Percentiles rank a stretch among this genome's conserved stretches.
Evolutionary conservation across 805 yeast genomes (phyloP).

Genomic region (Monosporozyma yasuniensis): DNA sequence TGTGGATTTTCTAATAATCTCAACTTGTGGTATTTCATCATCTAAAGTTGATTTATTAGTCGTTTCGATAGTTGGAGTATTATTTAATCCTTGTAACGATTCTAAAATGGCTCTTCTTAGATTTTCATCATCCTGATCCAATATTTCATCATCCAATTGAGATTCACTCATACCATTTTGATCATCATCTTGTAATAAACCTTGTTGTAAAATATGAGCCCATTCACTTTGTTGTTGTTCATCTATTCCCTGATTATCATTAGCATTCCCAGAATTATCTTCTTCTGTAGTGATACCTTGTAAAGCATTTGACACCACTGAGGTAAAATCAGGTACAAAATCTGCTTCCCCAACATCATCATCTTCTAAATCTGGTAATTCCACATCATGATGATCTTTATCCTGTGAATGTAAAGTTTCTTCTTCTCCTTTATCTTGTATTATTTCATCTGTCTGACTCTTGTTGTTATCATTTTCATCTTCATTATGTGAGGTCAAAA

Average conservation of each 20-base stretch:
- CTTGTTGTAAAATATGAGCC: slow-evolving; percentile 27
- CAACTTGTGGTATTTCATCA: slow-evolving; percentile 1
- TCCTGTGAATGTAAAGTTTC: too few relatives aligned
- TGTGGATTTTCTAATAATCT: background rate
- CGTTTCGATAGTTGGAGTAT: slow-evolving; percentile 10
- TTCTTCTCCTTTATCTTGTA: slow-evolving; percentile 2
- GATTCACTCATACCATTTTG: background rate
- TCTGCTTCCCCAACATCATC: slow-evolving; percentile 23
- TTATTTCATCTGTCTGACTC: background rate
- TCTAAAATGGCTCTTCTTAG: slow-evolving; percentile 27
- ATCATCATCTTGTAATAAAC: slow-evolving; percentile 15
- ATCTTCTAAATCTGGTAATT: slow-evolving; percentile 20
- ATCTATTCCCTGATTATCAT: slow-evolving; percentile 1
- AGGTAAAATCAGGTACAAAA: slow-evolving; percentile 33
- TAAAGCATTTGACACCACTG: slow-evolving; percentile 35
- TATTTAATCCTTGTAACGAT: slow-evolving; percentile 20
- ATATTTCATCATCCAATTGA: slow-evolving; percentile 4
- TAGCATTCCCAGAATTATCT: too few relatives aligned
- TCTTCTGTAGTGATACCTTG: slow-evolving; percentile 14
- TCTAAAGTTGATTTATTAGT: slow-evolving; percentile 5
- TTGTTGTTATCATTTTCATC: slow-evolving; percentile 1
- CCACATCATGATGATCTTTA: slow-evolving; percentile 10
- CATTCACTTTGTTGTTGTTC: slow-evolving; percentile 18
- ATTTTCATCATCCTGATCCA: slow-evolving; percentile 30
- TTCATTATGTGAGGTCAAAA: slow-evolving; percentile 22